Evolutionary conservation across 2,329 filamentous ascomycete species (phyloP), one percentile per base, ranked within the genome.

Genomic region (Sphaerulina populicola): DNA sequence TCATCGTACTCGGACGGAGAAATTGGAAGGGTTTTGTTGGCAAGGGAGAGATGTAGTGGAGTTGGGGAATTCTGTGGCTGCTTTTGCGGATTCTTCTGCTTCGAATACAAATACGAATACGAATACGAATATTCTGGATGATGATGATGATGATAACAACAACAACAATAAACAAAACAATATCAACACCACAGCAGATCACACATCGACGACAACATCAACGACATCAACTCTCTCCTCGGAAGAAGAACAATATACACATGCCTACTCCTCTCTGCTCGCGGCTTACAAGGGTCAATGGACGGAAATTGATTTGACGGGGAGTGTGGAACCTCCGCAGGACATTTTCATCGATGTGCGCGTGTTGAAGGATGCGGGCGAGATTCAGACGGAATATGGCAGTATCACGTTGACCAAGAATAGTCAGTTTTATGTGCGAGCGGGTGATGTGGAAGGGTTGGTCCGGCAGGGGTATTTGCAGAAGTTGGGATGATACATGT

Each of bases 371-470:
- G 93, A 98, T 73, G 93, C 91, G 1, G 93, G 94, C 4, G 93
- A 98, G 74, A 96, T 98, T 58, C 91, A 98, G 72, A 98, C 93
- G 0, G 94, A 98, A 75, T 98, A 98, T 66, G 93, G 93, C 86
- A 94, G 77, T 69, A 96, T 98, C 63, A 97, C 86, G 54, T 77
- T 98, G 73, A 95, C 89, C 35, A 97, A 94, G 71, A 97, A 98
- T 70, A 96, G 90, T 64, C 93, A 98, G 67, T 94, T 98, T 66
- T 97, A 94, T 65, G 93, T 98, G 36, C 81, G 91, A 42, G 88
- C 96, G 65, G 91, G 88, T 21, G 93, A 98, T 71, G 93, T 98
- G 6, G 93, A 98, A 71, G 80, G 90, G 45, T 70, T 98, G 61
- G 96, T 98, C 64, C 81, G 88, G 12, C 91, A 97, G 67, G 93